These are phyloP conservation scores for Russula dissimulans DNA, from an alignment of 768 basidiomycete genomes.

Conservation along the genomic window DNA sequence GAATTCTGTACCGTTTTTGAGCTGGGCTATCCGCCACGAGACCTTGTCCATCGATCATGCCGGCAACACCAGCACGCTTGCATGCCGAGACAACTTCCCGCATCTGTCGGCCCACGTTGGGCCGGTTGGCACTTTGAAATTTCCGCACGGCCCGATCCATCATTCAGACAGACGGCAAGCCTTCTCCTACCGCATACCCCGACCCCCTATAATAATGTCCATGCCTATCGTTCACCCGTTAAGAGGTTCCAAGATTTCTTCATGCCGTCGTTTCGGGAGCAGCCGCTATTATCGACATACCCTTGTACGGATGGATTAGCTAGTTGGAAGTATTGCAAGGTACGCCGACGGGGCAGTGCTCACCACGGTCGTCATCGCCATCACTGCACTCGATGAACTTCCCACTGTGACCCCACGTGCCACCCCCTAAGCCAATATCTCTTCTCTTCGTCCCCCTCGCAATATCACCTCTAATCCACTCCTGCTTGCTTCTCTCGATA, in stretches of 20 bases:
- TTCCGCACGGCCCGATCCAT: not conserved
- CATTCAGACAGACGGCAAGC: not conserved
- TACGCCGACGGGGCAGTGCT: too few relatives aligned
- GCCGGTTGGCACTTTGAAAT: not conserved
- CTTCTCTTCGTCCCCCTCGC: not conserved
- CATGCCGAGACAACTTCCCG: not conserved
- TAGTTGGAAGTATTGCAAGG: too few relatives aligned
- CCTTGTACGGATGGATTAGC: not conserved
- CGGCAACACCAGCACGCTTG: not conserved
- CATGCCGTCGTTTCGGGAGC: not conserved
- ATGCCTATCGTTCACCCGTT: too few relatives aligned
- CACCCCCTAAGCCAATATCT: not conserved
- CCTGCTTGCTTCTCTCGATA: not conserved
- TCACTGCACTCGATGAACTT: not conserved
- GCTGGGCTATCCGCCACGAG: not conserved
- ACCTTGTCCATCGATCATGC: not conserved
- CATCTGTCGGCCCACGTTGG: not conserved
- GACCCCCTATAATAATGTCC: too few relatives aligned
- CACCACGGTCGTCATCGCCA: not conserved
- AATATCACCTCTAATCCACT: not conserved
- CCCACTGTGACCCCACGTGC: not conserved
- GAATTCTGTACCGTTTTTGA: not conserved
- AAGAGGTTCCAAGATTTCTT: not conserved
- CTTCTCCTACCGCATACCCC: not conserved
- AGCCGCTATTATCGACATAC: not conserved